Evolutionary conservation across 2,329 filamentous ascomycete genomes (phyloP).

Genomic region (Fusarium azukiicola): DNA sequence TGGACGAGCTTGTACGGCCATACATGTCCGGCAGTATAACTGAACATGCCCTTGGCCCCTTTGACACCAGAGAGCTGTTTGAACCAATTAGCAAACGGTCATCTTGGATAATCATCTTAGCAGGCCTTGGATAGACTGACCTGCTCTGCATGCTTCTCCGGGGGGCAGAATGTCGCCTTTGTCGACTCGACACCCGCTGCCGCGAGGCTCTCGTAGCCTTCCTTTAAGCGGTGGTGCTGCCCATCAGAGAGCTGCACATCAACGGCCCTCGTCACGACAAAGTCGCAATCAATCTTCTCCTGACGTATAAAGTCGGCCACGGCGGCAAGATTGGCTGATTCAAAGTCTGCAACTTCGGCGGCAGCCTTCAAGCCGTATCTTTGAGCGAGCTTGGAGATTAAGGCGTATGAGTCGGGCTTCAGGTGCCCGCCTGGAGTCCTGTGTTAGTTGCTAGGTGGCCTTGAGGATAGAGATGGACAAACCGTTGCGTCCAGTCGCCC

Average conservation of each 20-base stretch:
- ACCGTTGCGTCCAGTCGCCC: too few relatives aligned
- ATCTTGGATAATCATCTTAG: too few relatives aligned
- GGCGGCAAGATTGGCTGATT: neutral
- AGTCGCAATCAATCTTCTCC: neutral
- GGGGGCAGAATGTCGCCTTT: neutral
- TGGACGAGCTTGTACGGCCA: conserved; percentile 59
- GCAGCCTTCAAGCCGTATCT: neutral
- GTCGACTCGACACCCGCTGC: neutral
- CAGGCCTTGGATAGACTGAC: neutral
- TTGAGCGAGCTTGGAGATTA: neutral
- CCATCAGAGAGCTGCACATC: neutral
- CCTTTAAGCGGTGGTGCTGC: neutral
- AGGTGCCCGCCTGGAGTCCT: too few relatives aligned
- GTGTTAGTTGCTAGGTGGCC: too few relatives aligned
- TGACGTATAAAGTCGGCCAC: neutral
- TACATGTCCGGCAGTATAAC: conserved; percentile 52
- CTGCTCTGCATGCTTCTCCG: neutral
- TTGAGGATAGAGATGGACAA: too few relatives aligned
- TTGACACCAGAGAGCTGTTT: conserved; percentile 58
- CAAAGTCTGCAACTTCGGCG: neutral
- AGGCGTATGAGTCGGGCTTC: too few relatives aligned
- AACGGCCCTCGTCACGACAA: neutral
- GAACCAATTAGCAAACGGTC: too few relatives aligned
- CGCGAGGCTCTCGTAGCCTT: neutral
- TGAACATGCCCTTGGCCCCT: conserved; percentile 57